Conservation (phyloP, 768 basidiomycete species). For the Psilocybe tampanensis region DNA sequence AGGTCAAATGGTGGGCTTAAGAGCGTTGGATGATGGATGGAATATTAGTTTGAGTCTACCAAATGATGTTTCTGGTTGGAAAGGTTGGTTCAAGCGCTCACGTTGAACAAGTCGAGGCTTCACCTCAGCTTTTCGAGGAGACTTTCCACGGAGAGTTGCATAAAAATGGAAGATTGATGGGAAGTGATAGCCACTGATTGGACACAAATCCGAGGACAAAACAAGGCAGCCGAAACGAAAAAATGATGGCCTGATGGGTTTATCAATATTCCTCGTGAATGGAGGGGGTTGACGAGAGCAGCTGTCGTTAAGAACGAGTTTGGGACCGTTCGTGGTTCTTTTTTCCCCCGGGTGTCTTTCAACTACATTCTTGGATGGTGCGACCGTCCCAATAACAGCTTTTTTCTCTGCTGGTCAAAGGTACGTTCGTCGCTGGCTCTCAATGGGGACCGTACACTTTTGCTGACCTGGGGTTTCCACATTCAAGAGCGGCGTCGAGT, state of each 20-base stretch:
- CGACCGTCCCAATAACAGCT: not conserved
- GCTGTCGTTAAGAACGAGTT: not conserved
- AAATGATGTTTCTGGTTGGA: not conserved
- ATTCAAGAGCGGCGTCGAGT: not conserved
- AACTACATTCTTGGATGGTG: not conserved
- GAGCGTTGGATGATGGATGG: not conserved
- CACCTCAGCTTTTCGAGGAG: not conserved
- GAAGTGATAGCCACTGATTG: not conserved
- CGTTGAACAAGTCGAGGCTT: not conserved
- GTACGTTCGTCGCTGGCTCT: not conserved
- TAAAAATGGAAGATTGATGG: not conserved
- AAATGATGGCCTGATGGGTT: slow-evolving; percentile 2
- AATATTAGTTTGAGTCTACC: no score
- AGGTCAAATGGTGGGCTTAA: not conserved
- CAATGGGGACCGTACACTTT: not conserved
- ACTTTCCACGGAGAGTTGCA: not conserved
- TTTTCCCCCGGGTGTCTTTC: slow-evolving; percentile 1
- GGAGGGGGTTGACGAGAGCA: not conserved
- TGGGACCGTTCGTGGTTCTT: not conserved
- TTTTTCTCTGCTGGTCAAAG: not conserved
- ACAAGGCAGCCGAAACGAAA: not conserved
- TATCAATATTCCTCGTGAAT: slow-evolving; percentile 3
- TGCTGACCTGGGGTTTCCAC: not conserved
- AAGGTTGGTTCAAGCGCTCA: not conserved
- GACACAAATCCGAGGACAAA: not conserved